Conservation (phyloP, 2,329 filamentous ascomycete species). For the Talaromyces amestolkiae region DNA sequence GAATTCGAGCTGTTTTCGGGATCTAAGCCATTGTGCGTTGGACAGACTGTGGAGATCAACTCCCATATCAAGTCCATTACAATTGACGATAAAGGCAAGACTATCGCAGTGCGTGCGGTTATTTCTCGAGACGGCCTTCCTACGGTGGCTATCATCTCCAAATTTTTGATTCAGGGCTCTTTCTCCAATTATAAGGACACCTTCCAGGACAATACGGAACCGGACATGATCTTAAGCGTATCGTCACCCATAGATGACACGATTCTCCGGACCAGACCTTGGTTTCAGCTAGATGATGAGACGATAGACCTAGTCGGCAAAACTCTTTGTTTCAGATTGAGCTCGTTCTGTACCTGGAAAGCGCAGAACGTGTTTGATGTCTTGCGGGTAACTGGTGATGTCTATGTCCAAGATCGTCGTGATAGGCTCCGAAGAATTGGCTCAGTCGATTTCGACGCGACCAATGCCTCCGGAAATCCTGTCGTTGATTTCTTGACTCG, state of each 20-base stretch:
- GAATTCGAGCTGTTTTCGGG: conserved; percentile 97
- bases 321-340: conserved; percentile 90
- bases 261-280: conserved; percentile 38
- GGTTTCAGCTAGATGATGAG: conserved; percentile 93
- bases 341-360: conserved; percentile 37
- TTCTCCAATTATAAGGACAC: conserved; percentile 72
- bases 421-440: not conserved
- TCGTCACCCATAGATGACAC: not conserved
- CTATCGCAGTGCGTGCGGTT: not conserved
- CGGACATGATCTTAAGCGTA: not conserved
- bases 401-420: conserved; percentile 61
- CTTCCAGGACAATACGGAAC: conserved; percentile 97
- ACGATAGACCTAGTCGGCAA: conserved; percentile 84
- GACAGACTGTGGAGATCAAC: not conserved
- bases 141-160: not conserved
- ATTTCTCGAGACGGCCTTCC: not conserved
- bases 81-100: not conserved
- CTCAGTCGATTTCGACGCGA: not conserved
- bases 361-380: not conserved
- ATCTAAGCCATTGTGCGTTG: conserved; percentile 61
- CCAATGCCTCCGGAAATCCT: not conserved
- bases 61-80: not conserved
- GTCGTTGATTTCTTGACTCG: not conserved
- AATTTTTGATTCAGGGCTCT: conserved; percentile 1
- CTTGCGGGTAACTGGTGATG: conserved; percentile 53